A percentile compares a stretch with the other conserved stretches of the same genome.
Evolutionary conservation across 768 basidiomycete genomes (phyloP).

Genomic region (Kwoniella pini): DNA sequence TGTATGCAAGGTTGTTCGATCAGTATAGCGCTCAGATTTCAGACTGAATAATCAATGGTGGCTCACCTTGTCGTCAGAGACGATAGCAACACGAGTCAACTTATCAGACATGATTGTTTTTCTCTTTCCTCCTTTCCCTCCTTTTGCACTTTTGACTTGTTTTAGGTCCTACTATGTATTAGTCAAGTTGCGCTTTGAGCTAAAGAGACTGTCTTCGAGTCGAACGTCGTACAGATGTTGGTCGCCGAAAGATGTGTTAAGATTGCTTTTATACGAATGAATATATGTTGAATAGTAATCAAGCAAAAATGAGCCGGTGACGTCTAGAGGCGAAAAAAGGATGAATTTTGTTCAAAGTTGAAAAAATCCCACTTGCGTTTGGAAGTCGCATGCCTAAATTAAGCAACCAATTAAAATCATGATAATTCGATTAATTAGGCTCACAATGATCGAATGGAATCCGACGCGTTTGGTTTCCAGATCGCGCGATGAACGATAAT

Average conservation of each 20-base stretch:
- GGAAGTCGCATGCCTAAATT: neutral
- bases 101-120: constrained; percentile 70
- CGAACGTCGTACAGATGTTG: too few relatives aligned
- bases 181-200: too few relatives aligned
- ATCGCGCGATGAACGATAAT: too few relatives aligned
- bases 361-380: neutral
- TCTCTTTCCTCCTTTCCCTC: neutral
- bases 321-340: constrained; percentile 7
- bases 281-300: neutral
- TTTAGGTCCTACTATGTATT: too few relatives aligned
- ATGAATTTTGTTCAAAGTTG: neutral
- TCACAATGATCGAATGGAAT: neutral
- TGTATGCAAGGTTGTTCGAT: constrained; percentile 46
- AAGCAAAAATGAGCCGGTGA: neutral
- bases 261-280: too few relatives aligned
- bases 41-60: neutral
- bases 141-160: neutral
- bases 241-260: too few relatives aligned
- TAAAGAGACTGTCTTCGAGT: too few relatives aligned
- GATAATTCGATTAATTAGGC: neutral
- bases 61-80: constrained; percentile 55
- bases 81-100: constrained; percentile 94
- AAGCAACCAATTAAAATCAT: neutral
- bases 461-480: too few relatives aligned
- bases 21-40: constrained; percentile 53